phyloP scores from a whole-genome alignment of 2,329 filamentous ascomycete species.

The Monosporascus sp. region DNA sequence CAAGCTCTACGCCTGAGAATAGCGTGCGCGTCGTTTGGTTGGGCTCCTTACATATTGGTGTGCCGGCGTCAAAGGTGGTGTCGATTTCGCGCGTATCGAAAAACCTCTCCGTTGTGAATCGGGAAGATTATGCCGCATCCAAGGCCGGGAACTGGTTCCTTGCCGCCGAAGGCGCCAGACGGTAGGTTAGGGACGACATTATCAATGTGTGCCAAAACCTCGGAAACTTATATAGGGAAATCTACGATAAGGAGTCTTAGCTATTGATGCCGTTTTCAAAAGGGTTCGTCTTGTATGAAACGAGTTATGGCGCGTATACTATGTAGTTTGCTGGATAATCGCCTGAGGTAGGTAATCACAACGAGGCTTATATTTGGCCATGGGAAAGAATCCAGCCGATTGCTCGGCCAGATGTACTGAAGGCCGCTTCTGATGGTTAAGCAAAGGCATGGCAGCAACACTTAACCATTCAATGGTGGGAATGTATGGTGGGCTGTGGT shows the following conservation, averaged over 20 bases:
- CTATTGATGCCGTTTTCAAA: conserved; percentile 1
- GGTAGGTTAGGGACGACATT: conserved; percentile 1
- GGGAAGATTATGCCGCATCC: not conserved
- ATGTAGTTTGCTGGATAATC: conserved; percentile 5
- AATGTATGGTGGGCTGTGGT: too few species aligned
- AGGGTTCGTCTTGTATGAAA: not conserved
- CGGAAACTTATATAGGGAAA: conserved; percentile 1
- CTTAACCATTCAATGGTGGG: too few species aligned
- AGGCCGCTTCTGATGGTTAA: conserved; percentile 3
- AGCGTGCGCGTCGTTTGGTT: conserved; percentile 5
- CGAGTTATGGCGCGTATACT: conserved; percentile 7
- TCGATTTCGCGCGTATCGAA: not conserved
- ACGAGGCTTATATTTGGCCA: conserved; percentile 6
- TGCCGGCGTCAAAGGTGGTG: not conserved
- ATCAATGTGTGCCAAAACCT: conserved; percentile 7
- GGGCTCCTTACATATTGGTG: conserved; percentile 4
- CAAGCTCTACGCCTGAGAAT: not conserved
- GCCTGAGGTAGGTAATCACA: not conserved
- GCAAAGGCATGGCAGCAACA: conserved; percentile 1
- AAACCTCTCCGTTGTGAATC: too few species aligned
- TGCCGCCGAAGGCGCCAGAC: conserved; percentile 1
- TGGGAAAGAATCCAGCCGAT: not conserved
- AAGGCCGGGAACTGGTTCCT: conserved; percentile 5
- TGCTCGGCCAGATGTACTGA: conserved; percentile 3
- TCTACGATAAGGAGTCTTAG: conserved; percentile 2